A percentile compares a stretch with the other conserved stretches of the same genome.
phyloP scores from a whole-genome alignment of 768 basidiomycete species.

The Lactifluus echinatus region DNA sequence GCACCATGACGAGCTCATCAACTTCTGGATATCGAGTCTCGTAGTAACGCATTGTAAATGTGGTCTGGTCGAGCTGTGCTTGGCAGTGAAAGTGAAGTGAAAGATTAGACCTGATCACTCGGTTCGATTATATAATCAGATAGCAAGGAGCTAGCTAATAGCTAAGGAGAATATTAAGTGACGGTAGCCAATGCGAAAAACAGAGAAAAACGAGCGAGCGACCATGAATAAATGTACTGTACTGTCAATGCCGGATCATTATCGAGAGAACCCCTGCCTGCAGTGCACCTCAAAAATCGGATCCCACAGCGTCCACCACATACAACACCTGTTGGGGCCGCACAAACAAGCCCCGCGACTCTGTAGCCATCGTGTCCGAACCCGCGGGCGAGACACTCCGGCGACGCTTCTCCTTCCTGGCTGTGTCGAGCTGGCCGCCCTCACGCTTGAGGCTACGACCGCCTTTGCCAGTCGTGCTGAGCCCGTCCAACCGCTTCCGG shows the following conservation, averaged over 20 bases:
- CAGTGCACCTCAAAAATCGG: constrained; percentile 14
- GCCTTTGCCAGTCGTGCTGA: constrained; percentile 30
- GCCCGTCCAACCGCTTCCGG: constrained; percentile 33
- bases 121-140: constrained; percentile 2
- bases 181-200: constrained; percentile 6
- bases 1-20: constrained; percentile 98
- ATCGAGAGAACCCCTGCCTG: background rate
- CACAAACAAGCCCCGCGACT: constrained; percentile 72
- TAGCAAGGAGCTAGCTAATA: no score
- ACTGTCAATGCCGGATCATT: background rate
- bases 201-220: background rate
- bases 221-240: constrained; percentile 1
- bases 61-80: background rate
- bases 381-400: constrained; percentile 59
- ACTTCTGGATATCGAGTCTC: constrained; percentile 91
- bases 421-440: constrained; percentile 42
- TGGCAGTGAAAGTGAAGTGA: no score
- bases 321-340: constrained; percentile 81
- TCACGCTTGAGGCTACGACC: constrained; percentile 39
- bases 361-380: constrained; percentile 48
- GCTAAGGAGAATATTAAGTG: constrained; percentile 2
- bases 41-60: constrained; percentile 85
- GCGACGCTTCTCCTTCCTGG: constrained; percentile 47
- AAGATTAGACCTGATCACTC: background rate
- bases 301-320: constrained; percentile 70